These are phyloP conservation scores for Roridomyces roridus DNA, from an alignment of 768 basidiomycete genomes.

Conservation along the genomic window DNA sequence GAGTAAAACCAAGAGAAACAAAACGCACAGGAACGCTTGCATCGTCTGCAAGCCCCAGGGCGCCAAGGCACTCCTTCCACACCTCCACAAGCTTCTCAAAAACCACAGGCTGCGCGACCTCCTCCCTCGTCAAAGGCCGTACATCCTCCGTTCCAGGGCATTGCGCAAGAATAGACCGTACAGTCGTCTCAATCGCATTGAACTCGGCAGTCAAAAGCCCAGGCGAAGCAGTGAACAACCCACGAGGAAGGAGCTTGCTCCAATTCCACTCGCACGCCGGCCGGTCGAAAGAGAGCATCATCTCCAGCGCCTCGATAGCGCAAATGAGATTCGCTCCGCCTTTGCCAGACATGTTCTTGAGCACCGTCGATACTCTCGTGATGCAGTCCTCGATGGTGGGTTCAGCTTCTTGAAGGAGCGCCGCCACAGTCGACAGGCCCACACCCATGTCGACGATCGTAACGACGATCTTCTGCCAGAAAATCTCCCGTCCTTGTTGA, in stretches of 20 bases:
- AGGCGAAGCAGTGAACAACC: slow-evolving; percentile 61
- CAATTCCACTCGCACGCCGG: slow-evolving; percentile 48
- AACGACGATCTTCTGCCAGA: slow-evolving; percentile 48
- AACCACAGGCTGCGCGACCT: slow-evolving; percentile 59
- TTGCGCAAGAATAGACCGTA: slow-evolving; percentile 60
- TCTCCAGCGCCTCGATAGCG: slow-evolving; percentile 54
- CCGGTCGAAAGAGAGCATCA: slow-evolving; percentile 54
- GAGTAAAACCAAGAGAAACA: not conserved
- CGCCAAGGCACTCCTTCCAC: slow-evolving; percentile 56
- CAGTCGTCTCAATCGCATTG: slow-evolving; percentile 48
- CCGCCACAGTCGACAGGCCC: slow-evolving; percentile 62
- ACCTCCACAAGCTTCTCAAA: slow-evolving; percentile 57
- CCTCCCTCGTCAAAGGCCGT: slow-evolving; percentile 60
- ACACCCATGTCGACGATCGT: slow-evolving; percentile 61
- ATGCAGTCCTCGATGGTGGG: slow-evolving; percentile 29
- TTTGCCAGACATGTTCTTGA: slow-evolving; percentile 17
- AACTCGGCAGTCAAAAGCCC: slow-evolving; percentile 63
- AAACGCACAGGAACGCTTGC: slow-evolving; percentile 56
- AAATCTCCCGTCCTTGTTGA: slow-evolving; percentile 34
- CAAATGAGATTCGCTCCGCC: slow-evolving; percentile 51
- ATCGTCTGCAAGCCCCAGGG: slow-evolving; percentile 52
- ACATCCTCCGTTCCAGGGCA: slow-evolving; percentile 61
- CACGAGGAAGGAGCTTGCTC: slow-evolving; percentile 54
- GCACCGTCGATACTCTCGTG: not conserved
- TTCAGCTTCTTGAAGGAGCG: slow-evolving; percentile 44